These are phyloP conservation scores for Rhizoclosmatium globosum DNA, from an alignment of 192 early-diverging fungal species.

Conservation along the genomic window DNA sequence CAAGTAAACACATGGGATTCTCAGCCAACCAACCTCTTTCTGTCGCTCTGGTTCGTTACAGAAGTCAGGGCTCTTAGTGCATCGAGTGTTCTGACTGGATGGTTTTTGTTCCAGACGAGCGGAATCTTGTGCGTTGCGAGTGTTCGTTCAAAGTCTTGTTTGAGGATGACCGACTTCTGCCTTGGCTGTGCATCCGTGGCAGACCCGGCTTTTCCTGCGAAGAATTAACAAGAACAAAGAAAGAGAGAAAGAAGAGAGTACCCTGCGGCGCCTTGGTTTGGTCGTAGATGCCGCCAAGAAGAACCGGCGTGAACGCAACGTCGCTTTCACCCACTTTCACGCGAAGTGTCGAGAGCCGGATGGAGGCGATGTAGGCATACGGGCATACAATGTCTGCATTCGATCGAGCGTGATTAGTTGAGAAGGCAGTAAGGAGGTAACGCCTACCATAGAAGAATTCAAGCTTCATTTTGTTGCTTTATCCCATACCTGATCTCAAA, in stretches of 20 bases:
- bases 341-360: slow-evolving; percentile 11
- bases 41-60: slow-evolving; percentile 4
- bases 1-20: not conserved
- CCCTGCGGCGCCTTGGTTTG: slow-evolving; percentile 35
- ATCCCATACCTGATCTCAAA: no score
- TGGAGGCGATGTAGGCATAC: slow-evolving; percentile 35
- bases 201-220: slow-evolving; percentile 34
- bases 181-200: slow-evolving; percentile 29
- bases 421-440: no score
- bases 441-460: no score
- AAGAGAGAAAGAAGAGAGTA: not conserved
- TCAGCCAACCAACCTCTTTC: not conserved
- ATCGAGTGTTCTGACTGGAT: slow-evolving; percentile 38
- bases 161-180: not conserved
- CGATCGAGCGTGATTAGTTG: no score
- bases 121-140: not conserved
- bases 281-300: slow-evolving; percentile 42
- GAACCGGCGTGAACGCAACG: slow-evolving; percentile 27
- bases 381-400: slow-evolving; percentile 40
- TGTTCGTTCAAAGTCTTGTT: slow-evolving; percentile 22
- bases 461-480: no score
- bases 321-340: not conserved
- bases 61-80: slow-evolving; percentile 28
- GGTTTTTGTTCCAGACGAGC: slow-evolving; percentile 20
- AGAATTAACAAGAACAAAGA: not conserved